Conservation (phyloP, 164 flowering plant species). For the Dillenia suffruticosa region DNA sequence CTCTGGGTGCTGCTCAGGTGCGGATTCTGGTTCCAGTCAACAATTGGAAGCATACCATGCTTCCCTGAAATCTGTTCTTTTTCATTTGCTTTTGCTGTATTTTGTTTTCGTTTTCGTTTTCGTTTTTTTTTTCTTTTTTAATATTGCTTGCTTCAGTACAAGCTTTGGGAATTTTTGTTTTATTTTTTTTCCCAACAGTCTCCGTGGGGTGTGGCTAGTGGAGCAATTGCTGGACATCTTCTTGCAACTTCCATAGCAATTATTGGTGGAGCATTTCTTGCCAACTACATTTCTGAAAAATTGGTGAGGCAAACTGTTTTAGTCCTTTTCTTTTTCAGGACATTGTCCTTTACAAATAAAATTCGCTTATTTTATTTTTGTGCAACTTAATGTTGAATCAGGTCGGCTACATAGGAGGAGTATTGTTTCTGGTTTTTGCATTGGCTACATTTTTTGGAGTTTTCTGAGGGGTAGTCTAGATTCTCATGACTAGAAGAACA, state of each 20-base stretch:
- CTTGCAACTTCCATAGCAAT: conserved; percentile 78
- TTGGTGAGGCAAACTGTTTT: conserved; percentile 44
- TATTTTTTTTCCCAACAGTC: conserved; percentile 42
- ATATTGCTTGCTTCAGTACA: background rate
- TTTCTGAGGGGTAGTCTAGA: conserved; percentile 33
- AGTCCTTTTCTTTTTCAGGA: background rate
- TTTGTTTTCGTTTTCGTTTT: too few species aligned
- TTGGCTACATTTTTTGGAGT: conserved; percentile 87
- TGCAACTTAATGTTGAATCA: conserved; percentile 20
- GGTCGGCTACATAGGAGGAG: conserved; percentile 97
- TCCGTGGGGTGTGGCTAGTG: conserved; percentile 97
- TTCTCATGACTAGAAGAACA: too few species aligned
- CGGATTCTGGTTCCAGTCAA: background rate
- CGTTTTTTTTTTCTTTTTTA: background rate
- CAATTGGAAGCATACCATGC: background rate
- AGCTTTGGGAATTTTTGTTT: background rate
- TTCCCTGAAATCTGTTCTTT: background rate
- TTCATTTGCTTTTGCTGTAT: background rate
- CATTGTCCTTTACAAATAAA: background rate
- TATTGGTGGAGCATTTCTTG: conserved; percentile 89
- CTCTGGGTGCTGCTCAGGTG: conserved; percentile 99
- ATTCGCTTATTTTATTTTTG: background rate
- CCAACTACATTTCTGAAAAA: conserved; percentile 90
- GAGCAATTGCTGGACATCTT: conserved; percentile 93
- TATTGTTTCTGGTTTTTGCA: conserved; percentile 75